These are phyloP conservation scores for Collybia sordida DNA, from an alignment of 768 basidiomycete species.

Conservation along the genomic window DNA sequence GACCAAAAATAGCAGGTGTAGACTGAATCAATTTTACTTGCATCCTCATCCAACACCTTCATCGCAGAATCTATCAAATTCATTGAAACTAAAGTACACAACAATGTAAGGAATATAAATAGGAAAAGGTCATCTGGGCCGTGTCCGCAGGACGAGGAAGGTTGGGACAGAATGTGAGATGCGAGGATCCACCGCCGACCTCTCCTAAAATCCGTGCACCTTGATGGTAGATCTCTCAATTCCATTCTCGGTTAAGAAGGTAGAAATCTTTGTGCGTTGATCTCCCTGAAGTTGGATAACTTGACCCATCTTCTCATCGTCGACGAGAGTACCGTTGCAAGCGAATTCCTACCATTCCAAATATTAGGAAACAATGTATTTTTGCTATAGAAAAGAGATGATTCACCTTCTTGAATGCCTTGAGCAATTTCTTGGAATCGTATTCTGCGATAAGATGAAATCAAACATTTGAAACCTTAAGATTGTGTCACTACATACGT, in stretches of 20 bases:
- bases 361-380: neutral
- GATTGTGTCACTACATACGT: slow-evolving; percentile 46
- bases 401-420: slow-evolving; percentile 95
- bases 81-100: slow-evolving; percentile 9
- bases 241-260: slow-evolving; percentile 84
- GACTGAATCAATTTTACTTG: neutral
- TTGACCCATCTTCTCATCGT: slow-evolving; percentile 93
- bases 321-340: slow-evolving; percentile 96
- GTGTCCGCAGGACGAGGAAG: neutral
- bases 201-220: slow-evolving; percentile 76
- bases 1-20: neutral
- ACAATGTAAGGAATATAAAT: slow-evolving; percentile 11
- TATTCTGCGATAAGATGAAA: slow-evolving; percentile 59
- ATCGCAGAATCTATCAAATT: neutral
- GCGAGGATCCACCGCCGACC: slow-evolving; percentile 1
- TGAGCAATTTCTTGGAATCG: slow-evolving; percentile 96
- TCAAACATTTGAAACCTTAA: slow-evolving; percentile 1
- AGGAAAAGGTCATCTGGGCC: neutral
- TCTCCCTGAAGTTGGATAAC: slow-evolving; percentile 99
- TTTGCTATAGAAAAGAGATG: neutral
- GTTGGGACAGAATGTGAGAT: slow-evolving; percentile 7
- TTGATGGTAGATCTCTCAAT: slow-evolving; percentile 78
- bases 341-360: slow-evolving; percentile 79
- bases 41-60: neutral
- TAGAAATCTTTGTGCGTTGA: slow-evolving; percentile 87